Percentiles rank a stretch among this genome's conserved stretches.
These are phyloP conservation scores for Blastobotrys petasosporus DNA, from an alignment of 1,139 yeast genomes.

Conservation along the genomic window DNA sequence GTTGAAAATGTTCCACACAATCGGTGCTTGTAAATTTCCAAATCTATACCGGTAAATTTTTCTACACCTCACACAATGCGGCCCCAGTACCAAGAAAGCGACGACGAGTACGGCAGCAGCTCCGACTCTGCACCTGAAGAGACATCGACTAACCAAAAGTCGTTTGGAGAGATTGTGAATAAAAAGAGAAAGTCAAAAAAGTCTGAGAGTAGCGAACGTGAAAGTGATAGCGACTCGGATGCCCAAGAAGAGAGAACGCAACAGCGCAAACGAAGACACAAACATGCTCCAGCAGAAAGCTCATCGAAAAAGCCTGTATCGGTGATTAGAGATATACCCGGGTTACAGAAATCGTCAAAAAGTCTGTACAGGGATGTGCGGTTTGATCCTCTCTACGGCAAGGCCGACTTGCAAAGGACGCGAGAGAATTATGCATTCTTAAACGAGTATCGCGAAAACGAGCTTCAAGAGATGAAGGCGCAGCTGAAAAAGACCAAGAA, in stretches of 20 bases:
- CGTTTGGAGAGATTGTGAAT: too few relatives aligned
- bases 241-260: slow-evolving; percentile 5
- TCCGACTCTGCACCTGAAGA: slow-evolving; percentile 1
- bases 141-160: too few relatives aligned
- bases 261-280: slow-evolving; percentile 31
- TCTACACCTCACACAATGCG: slow-evolving; percentile 1
- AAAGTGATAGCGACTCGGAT: neutral
- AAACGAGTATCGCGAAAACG: slow-evolving; percentile 76
- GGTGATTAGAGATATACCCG: slow-evolving; percentile 67
- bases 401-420: slow-evolving; percentile 57
- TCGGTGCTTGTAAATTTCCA: too few relatives aligned
- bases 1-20: too few relatives aligned
- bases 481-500: slow-evolving; percentile 54
- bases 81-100: slow-evolving; percentile 2
- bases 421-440: slow-evolving; percentile 77
- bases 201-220: slow-evolving; percentile 3
- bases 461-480: slow-evolving; percentile 54
- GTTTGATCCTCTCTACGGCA: slow-evolving; percentile 85
- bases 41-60: too few relatives aligned
- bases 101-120: neutral
- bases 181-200: too few relatives aligned
- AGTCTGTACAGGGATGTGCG: slow-evolving; percentile 69
- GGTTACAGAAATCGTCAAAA: slow-evolving; percentile 42
- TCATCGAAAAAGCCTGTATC: slow-evolving; percentile 71
- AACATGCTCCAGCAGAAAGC: slow-evolving; percentile 76